Conservation (phyloP, 176 grass and related monocot genomes). For the Juncus inflexus region DNA sequence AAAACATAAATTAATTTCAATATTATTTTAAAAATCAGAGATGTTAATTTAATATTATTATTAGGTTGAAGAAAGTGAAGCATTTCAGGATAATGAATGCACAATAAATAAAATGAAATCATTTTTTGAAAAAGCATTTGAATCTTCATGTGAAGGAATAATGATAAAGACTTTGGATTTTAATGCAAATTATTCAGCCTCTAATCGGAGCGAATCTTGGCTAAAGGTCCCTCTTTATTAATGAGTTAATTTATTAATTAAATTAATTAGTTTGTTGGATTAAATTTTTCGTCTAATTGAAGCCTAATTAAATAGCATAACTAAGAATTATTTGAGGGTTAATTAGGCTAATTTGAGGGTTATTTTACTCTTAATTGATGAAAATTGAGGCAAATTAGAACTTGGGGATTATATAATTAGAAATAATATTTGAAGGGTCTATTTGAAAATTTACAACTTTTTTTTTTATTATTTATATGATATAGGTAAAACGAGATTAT, state of each 20-base stretch:
- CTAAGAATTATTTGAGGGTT: too few species aligned
- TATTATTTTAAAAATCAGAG: conserved; percentile 22
- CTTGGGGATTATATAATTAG: too few species aligned
- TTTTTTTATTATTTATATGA: neutral
- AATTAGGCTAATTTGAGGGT: too few species aligned
- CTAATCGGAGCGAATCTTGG: conserved; percentile 84
- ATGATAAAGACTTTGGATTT: conserved; percentile 93
- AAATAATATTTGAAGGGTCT: too few species aligned
- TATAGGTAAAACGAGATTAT: conserved; percentile 92
- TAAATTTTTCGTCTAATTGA: too few species aligned
- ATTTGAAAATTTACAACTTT: too few species aligned
- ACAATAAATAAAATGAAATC: conserved; percentile 57
- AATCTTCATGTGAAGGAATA: conserved; percentile 91
- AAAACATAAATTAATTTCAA: conserved; percentile 16
- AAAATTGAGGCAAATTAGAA: too few species aligned
- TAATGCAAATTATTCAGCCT: conserved; percentile 85
- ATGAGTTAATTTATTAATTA: neutral
- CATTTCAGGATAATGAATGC: conserved; percentile 42
- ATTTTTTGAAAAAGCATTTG: conserved; percentile 69
- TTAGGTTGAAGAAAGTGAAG: conserved; percentile 71
- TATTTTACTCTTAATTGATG: too few species aligned
- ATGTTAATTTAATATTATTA: neutral
- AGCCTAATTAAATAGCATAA: too few species aligned
- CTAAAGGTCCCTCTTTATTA: conserved; percentile 47
- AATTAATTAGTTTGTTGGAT: too few species aligned